Evolutionary conservation across 192 early-diverging fungal species (phyloP).

Genomic region (Backusella psychrophila): DNA sequence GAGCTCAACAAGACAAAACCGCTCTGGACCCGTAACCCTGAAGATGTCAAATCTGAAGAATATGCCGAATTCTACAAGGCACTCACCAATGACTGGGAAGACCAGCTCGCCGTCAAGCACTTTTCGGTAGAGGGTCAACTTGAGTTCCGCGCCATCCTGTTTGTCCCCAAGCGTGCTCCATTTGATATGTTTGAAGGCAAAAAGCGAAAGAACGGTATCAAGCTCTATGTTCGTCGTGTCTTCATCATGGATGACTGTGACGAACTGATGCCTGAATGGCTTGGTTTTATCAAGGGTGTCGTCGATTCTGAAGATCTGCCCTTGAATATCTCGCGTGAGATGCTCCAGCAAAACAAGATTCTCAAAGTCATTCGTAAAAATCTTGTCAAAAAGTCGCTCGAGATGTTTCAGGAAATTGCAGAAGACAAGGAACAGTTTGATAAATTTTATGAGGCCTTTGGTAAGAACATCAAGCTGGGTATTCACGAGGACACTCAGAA

Average conservation of each 20-base stretch:
- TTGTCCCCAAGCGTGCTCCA: conserved; percentile 94
- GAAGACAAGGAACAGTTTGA: conserved; percentile 99
- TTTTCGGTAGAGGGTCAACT: conserved; percentile 99
- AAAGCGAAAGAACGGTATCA: conserved; percentile 99
- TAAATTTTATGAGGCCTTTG: conserved; percentile 99
- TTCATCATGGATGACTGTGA: conserved; percentile 99
- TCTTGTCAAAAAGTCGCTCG: conserved; percentile 98
- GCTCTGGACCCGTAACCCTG: conserved; percentile 99
- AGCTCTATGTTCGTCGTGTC: conserved; percentile 99
- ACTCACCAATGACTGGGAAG: conserved; percentile 99
- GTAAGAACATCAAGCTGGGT: conserved; percentile 99
- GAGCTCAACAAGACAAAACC: conserved; percentile 99
- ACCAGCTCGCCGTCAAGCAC: conserved; percentile 96
- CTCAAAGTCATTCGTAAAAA: conserved; percentile 99
- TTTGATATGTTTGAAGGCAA: conserved; percentile 97
- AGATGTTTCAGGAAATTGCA: conserved; percentile 95
- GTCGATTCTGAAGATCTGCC: conserved; percentile 99
- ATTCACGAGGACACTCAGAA: conserved; percentile 98
- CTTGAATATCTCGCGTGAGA: conserved; percentile 99
- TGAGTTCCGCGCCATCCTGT: conserved; percentile 99
- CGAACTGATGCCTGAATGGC: conserved; percentile 98
- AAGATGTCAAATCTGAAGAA: conserved; percentile 94
- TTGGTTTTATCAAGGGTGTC: conserved; percentile 99
- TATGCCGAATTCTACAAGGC: conserved; percentile 99
- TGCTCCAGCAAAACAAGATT: conserved; percentile 99